Conservation (phyloP, 495 filamentous ascomycete genomes). For the Aspergillus coremiiformis region DNA sequence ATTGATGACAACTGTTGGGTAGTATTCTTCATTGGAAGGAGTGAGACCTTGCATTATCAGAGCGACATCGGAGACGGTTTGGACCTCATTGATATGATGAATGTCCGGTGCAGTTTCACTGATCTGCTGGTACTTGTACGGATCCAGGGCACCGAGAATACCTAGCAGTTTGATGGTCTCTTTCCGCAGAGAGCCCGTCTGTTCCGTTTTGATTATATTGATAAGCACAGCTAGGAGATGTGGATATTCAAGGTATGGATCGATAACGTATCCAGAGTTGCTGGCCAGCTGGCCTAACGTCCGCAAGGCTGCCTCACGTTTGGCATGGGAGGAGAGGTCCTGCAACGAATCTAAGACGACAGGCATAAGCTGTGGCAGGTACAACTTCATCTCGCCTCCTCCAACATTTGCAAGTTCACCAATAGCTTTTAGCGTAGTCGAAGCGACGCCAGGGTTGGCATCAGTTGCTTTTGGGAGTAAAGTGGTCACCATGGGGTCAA, state of each 20-base stretch:
- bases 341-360: conserved; percentile 89
- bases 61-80: conserved; percentile 81
- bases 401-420: conserved; percentile 91
- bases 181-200: conserved; percentile 72
- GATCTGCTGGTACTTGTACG: conserved; percentile 81
- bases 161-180: conserved; percentile 95
- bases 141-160: conserved; percentile 91
- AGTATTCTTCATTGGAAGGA: conserved; percentile 95
- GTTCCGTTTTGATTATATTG: conserved; percentile 86
- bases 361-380: conserved; percentile 85
- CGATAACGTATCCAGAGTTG: conserved; percentile 95
- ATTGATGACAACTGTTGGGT: conserved; percentile 95
- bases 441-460: conserved; percentile 74
- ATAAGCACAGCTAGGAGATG: conserved; percentile 86
- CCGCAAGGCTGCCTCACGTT: conserved; percentile 83
- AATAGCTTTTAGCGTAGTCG: conserved; percentile 86
- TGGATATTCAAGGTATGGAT: conserved; percentile 90
- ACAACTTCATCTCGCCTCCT: conserved; percentile 79
- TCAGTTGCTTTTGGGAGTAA: conserved; percentile 84
- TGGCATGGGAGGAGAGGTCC: conserved; percentile 79
- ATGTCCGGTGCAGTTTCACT: conserved; percentile 42
- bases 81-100: conserved; percentile 47
- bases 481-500: conserved; percentile 86
- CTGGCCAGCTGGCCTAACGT: conserved; percentile 89
- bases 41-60: conserved; percentile 97